Conservation (phyloP, 2,329 filamentous ascomycete genomes). For the Fusarium odoratissimum region DNA sequence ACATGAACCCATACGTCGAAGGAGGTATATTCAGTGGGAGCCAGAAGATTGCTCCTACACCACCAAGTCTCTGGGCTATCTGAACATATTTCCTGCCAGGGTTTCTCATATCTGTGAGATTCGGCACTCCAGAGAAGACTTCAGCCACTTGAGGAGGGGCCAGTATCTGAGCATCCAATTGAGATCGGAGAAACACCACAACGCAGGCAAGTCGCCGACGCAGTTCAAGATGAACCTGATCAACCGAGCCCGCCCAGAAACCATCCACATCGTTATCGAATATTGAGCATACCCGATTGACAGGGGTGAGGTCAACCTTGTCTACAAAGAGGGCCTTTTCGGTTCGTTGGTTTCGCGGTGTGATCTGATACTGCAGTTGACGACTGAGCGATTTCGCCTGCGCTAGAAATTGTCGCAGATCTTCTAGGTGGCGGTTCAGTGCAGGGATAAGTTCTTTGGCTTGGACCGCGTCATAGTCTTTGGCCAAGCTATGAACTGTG, state of each 20-base stretch:
- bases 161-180: constrained; percentile 24
- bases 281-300: constrained; percentile 25
- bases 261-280: constrained; percentile 19
- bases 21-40: constrained; percentile 45
- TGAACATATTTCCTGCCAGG: constrained; percentile 49
- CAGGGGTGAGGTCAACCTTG: constrained; percentile 22
- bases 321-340: constrained; percentile 41
- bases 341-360: constrained; percentile 43
- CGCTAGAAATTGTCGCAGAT: constrained; percentile 39
- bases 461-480: rapidly evolving
- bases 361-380: constrained; percentile 44
- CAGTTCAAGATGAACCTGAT: constrained; percentile 38
- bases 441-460: neutral
- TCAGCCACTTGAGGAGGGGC: constrained; percentile 31
- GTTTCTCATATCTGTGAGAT: constrained; percentile 41
- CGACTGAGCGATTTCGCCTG: constrained; percentile 40
- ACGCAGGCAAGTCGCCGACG: constrained; percentile 45
- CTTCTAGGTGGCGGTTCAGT: constrained; percentile 40
- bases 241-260: constrained; percentile 40
- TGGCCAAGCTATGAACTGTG: neutral
- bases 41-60: constrained; percentile 45
- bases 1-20: constrained; percentile 44
- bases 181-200: constrained; percentile 43
- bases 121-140: constrained; percentile 23
- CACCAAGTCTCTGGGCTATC: constrained; percentile 44